These are phyloP conservation scores for Penicillium goetzii DNA, from an alignment of 495 filamentous ascomycete genomes.

Conservation along the genomic window DNA sequence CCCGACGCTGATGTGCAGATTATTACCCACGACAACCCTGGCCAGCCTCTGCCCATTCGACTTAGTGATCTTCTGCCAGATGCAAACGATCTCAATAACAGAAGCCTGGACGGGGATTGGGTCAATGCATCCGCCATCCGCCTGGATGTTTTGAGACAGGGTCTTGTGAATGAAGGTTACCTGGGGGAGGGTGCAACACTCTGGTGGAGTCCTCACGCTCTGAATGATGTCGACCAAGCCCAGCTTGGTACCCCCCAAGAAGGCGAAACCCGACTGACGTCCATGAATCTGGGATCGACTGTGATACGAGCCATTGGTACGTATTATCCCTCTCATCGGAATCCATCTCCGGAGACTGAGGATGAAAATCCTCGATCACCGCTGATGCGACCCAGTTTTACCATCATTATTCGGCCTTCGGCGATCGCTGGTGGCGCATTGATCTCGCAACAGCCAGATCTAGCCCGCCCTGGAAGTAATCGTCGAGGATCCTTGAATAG, in stretches of 20 bases:
- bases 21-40: not conserved
- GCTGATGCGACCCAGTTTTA: not conserved
- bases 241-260: not conserved
- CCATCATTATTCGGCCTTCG: not conserved
- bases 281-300: not conserved
- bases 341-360: not conserved
- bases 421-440: not conserved
- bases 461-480: not conserved
- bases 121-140: not conserved
- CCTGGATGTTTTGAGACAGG: not conserved
- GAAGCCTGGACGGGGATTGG: not conserved
- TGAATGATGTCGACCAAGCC: not conserved
- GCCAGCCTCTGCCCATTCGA: not conserved
- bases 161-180: not conserved
- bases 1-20: constrained; percentile 7
- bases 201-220: not conserved
- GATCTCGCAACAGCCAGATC: not conserved
- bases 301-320: not conserved
- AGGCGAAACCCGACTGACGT: not conserved
- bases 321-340: not conserved
- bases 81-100: not conserved
- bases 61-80: constrained; percentile 2
- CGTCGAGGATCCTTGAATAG: not conserved
- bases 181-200: not conserved
- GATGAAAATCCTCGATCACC: not conserved